A percentile compares a stretch with the other conserved stretches of the same genome.
Evolutionary conservation across 495 filamentous ascomycete genomes (phyloP).

Genomic region (Penicillium goetzii): DNA sequence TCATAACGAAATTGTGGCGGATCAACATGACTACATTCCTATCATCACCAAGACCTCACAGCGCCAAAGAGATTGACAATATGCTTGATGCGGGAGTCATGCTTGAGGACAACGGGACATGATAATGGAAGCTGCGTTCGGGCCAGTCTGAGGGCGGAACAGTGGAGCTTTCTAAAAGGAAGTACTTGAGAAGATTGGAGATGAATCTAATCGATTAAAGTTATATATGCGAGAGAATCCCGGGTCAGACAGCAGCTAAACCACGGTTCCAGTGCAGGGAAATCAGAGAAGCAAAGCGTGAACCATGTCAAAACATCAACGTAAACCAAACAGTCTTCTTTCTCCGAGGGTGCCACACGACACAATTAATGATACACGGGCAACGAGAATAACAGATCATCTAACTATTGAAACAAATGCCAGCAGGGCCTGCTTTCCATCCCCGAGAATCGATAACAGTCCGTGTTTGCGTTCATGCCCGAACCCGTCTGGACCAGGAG

Average conservation of each 20-base stretch:
- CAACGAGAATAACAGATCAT: constrained; percentile 30
- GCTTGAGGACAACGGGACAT: constrained; percentile 10
- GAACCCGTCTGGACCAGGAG: background rate
- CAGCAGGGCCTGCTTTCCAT: constrained; percentile 28
- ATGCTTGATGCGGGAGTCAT: constrained; percentile 12
- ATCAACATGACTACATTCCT: constrained; percentile 10
- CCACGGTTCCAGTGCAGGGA: constrained; percentile 27
- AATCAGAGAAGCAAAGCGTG: constrained; percentile 28
- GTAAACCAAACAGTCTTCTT: constrained; percentile 38
- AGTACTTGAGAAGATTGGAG: no score
- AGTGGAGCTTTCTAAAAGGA: no score
- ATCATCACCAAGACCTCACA: constrained; percentile 4
- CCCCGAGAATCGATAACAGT: constrained; percentile 31
- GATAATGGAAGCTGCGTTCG: background rate
- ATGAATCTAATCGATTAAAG: constrained; percentile 40
- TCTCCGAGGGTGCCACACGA: constrained; percentile 45
- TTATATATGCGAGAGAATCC: constrained; percentile 26
- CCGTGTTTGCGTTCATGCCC: constrained; percentile 17
- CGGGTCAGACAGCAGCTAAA: constrained; percentile 26
- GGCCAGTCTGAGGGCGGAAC: no score
- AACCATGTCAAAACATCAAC: constrained; percentile 28
- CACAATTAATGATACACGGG: constrained; percentile 44
- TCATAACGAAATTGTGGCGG: constrained; percentile 12
- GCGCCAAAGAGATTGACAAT: constrained; percentile 1
- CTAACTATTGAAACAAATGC: constrained; percentile 31